Percentiles rank a stretch among this genome's conserved stretches.
Conservation (phyloP, 225 moss, liverwort and hornwort genomes). For the Thuidium tamariscinum region DNA sequence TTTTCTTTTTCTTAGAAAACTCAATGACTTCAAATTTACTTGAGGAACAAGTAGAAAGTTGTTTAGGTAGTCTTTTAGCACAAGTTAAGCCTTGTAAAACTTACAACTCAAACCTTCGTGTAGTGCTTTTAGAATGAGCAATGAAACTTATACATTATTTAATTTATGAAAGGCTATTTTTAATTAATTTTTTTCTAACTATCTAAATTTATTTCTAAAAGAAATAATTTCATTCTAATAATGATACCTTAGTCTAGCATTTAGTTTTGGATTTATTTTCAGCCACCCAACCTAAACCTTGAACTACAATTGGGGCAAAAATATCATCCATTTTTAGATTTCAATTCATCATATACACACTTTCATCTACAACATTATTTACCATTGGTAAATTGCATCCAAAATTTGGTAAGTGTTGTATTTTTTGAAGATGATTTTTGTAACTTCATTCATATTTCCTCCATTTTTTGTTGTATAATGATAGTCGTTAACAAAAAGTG, state of each 20-base stretch:
- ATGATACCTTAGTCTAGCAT: neutral
- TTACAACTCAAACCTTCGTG: neutral
- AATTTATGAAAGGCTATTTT: neutral
- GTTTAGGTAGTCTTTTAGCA: neutral
- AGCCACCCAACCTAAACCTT: rapidly evolving
- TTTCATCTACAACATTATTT: neutral
- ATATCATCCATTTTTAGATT: rapidly evolving
- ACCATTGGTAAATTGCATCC: neutral
- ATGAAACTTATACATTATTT: neutral
- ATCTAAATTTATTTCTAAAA: neutral
- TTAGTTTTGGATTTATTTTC: neutral
- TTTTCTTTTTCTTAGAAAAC: neutral
- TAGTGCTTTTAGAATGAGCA: no score
- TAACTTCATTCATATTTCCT: neutral
- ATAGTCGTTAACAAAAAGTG: neutral
- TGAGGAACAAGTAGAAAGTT: neutral
- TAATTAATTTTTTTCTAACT: rapidly evolving
- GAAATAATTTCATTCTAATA: neutral
- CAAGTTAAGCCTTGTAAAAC: neutral
- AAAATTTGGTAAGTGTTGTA: neutral
- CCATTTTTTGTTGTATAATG: neutral
- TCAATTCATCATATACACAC: neutral
- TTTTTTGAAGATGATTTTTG: rapidly evolving
- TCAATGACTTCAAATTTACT: neutral
- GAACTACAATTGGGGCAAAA: rapidly evolving